phyloP scores from a whole-genome alignment of 805 yeast species.

The Hanseniaspora guilliermondii region DNA sequence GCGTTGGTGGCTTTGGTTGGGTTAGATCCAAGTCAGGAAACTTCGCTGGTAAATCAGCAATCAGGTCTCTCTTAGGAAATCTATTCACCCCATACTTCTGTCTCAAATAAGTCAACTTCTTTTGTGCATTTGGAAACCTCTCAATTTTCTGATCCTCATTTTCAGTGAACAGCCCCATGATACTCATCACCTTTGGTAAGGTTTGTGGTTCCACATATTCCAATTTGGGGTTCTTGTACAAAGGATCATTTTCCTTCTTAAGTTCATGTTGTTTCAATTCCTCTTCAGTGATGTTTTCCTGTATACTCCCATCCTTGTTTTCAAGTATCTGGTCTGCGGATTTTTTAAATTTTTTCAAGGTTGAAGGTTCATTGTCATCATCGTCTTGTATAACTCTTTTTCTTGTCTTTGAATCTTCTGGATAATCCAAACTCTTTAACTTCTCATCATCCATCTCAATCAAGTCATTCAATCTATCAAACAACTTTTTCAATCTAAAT shows the following conservation, averaged over 20 bases:
- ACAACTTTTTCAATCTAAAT: slow-evolving; percentile 14
- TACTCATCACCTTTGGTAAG: slow-evolving; percentile 51
- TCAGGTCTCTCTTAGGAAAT: slow-evolving; percentile 70
- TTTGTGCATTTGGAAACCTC: slow-evolving; percentile 8
- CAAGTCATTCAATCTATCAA: slow-evolving; percentile 16
- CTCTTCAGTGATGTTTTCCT: slow-evolving; percentile 18
- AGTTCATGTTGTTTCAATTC: slow-evolving; percentile 16
- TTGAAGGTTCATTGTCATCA: slow-evolving; percentile 10
- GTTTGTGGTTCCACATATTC: slow-evolving; percentile 64
- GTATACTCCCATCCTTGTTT: slow-evolving; percentile 1
- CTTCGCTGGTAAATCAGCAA: slow-evolving; percentile 69
- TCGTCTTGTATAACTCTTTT: slow-evolving; percentile 16
- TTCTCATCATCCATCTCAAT: slow-evolving; percentile 12
- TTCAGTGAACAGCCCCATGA: slow-evolving; percentile 54
- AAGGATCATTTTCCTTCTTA: slow-evolving; percentile 41
- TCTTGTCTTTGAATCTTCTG: background rate
- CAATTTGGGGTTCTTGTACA: slow-evolving; percentile 57
- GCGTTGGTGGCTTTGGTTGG: slow-evolving; percentile 71
- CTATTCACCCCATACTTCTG: slow-evolving; percentile 76
- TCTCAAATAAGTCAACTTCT: slow-evolving; percentile 53
- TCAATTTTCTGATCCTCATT: slow-evolving; percentile 20
- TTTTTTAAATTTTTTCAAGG: slow-evolving; percentile 18
- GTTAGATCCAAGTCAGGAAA: slow-evolving; percentile 82
- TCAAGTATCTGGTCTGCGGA: slow-evolving; percentile 12
- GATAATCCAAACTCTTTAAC: slow-evolving; percentile 10